Conservation (phyloP, 1,284 basidiomycete genomes). For the Austroboletus niveus region DNA sequence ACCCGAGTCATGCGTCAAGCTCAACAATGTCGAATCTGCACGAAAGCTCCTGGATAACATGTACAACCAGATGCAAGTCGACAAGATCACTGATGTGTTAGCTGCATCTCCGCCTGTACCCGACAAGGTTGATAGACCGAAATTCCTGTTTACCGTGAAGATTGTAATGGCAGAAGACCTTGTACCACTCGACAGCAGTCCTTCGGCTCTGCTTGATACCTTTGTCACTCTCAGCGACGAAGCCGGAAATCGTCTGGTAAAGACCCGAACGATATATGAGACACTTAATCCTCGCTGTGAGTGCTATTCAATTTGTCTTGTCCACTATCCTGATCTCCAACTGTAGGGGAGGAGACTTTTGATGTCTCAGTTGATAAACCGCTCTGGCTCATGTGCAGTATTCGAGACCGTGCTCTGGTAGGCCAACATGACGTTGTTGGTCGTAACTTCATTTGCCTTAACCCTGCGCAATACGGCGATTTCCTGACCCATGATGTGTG, state of each 20-base stretch:
- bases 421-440: constrained; percentile 93
- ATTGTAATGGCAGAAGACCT: constrained; percentile 87
- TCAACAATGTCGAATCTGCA: constrained; percentile 96
- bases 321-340: constrained; percentile 1
- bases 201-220: constrained; percentile 76
- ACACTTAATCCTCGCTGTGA: constrained; percentile 84
- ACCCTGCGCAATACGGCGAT: constrained; percentile 87
- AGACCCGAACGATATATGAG: constrained; percentile 96
- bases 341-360: constrained; percentile 91
- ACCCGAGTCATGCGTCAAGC: constrained; percentile 91
- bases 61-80: constrained; percentile 90
- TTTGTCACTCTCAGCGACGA: constrained; percentile 96
- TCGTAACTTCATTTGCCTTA: constrained; percentile 88
- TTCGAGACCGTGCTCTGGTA: constrained; percentile 86
- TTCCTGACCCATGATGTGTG: constrained; percentile 90
- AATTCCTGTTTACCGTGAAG: constrained; percentile 93
- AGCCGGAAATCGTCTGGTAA: constrained; percentile 85
- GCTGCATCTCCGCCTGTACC: constrained; percentile 66
- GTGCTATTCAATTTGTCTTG: constrained; percentile 28
- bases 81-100: constrained; percentile 77
- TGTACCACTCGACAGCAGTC: constrained; percentile 68
- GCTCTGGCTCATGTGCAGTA: constrained; percentile 95
- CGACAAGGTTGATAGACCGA: constrained; percentile 59
- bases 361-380: constrained; percentile 89
- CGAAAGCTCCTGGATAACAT: constrained; percentile 89